Evolutionary conservation across 495 filamentous ascomycete genomes (phyloP).

Genomic region (Lasiosphaeria miniovina): DNA sequence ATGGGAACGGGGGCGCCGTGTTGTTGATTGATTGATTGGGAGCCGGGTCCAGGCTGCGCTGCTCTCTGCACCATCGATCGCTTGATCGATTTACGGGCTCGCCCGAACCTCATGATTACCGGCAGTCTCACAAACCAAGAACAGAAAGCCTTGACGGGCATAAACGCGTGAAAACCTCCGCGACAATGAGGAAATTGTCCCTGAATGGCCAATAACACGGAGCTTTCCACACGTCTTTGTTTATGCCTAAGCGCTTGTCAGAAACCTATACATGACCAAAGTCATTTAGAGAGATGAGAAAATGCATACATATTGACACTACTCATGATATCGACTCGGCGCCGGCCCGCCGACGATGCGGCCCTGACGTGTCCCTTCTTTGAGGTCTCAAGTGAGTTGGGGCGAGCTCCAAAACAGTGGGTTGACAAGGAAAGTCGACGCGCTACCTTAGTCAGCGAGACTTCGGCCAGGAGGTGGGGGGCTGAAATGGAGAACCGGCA

Average conservation of each 20-base stretch:
- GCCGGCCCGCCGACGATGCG: constrained; percentile 3
- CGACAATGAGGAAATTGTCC: constrained; percentile 4
- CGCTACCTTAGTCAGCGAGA: too few species aligned
- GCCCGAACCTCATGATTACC: constrained; percentile 17
- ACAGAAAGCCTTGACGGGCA: constrained; percentile 11
- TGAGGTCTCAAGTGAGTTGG: constrained; percentile 20
- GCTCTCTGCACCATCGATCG: constrained; percentile 21
- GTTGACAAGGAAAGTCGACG: too few species aligned
- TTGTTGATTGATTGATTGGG: constrained; percentile 14
- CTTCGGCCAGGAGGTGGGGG: too few species aligned
- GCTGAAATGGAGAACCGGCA: too few species aligned
- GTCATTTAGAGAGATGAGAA: constrained; percentile 5
- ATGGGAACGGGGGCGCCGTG: background rate
- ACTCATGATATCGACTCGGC: background rate
- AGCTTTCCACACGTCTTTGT: background rate
- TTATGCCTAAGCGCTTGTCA: constrained; percentile 13
- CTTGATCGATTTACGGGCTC: constrained; percentile 23
- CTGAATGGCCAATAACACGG: background rate
- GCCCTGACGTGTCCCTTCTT: constrained; percentile 8
- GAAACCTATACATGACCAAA: background rate
- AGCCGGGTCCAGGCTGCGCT: background rate
- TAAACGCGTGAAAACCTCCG: constrained; percentile 16
- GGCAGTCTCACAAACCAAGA: constrained; percentile 23
- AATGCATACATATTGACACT: background rate
- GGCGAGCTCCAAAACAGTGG: background rate